Conservation (phyloP, 2,329 filamentous ascomycete genomes). For the Knufia petricola region DNA sequence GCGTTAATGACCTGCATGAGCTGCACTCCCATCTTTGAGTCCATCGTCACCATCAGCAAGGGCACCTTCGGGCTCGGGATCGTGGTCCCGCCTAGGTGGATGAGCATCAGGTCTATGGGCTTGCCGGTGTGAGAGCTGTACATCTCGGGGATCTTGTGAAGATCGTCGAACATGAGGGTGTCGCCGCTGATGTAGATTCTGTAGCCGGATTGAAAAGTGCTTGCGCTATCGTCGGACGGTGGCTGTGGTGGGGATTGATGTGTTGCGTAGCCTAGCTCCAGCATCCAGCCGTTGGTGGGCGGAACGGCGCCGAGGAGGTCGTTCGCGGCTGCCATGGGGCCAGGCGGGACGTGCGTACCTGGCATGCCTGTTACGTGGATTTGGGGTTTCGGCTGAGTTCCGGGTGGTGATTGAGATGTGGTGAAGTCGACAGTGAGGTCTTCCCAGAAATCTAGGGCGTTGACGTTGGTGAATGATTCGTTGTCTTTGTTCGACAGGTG, state of each 20-base stretch:
- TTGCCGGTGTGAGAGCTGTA: conserved; percentile 37
- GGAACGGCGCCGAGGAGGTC: conserved; percentile 43
- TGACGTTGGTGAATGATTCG: conserved; percentile 44
- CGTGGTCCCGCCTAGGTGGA: conserved; percentile 57
- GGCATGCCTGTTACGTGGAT: conserved; percentile 55
- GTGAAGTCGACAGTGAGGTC: conserved; percentile 38
- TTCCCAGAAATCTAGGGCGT: conserved; percentile 49
- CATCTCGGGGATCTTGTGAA: conserved; percentile 50
- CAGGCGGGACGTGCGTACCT: conserved; percentile 51
- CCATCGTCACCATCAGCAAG: conserved; percentile 60
- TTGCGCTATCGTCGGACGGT: too few species aligned
- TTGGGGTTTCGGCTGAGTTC: conserved; percentile 25
- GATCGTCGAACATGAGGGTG: conserved; percentile 53
- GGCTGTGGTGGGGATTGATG: background rate
- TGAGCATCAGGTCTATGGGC: conserved; percentile 56
- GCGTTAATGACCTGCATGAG: conserved; percentile 51
- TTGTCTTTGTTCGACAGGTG: conserved; percentile 37
- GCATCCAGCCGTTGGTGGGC: conserved; percentile 58
- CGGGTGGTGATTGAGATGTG: background rate
- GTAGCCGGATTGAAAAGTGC: conserved; percentile 40
- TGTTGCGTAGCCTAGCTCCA: conserved; percentile 45
- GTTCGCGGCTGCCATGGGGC: conserved; percentile 36
- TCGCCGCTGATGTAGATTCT: conserved; percentile 59
- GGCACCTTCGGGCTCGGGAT: conserved; percentile 51
- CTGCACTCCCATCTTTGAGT: conserved; percentile 52